These are phyloP conservation scores for Pseudonitzschia delicatissima DNA, from an alignment of 108 stramenopile species.

Conservation along the genomic window DNA sequence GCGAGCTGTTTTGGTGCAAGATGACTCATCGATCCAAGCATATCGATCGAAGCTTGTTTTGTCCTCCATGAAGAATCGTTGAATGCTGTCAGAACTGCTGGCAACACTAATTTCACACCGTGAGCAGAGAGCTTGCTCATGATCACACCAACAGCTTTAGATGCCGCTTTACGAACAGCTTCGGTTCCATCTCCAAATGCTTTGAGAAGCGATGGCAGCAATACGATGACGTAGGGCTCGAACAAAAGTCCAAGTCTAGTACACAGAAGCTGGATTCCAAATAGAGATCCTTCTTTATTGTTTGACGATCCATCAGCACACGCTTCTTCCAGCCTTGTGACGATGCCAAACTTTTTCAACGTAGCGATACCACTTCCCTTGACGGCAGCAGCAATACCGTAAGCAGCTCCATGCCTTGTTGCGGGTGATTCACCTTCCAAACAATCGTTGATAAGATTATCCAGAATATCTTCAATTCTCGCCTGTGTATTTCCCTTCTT, in stretches of 20 bases:
- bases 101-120: constrained; percentile 97
- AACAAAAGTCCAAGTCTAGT: constrained; percentile 91
- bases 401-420: constrained; percentile 88
- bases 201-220: constrained; percentile 93
- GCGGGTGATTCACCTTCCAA: constrained; percentile 63
- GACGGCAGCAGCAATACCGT: constrained; percentile 95
- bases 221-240: constrained; percentile 98
- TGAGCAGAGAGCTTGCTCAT: constrained; percentile 94
- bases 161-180: constrained; percentile 90
- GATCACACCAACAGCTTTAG: constrained; percentile 82
- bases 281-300: constrained; percentile 93
- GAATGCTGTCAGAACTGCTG: constrained; percentile 91
- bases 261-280: constrained; percentile 93
- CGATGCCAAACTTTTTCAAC: constrained; percentile 91
- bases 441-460: constrained; percentile 57
- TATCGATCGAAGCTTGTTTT: constrained; percentile 93
- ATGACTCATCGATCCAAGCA: constrained; percentile 97
- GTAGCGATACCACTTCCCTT: constrained; percentile 97
- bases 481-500: constrained; percentile 83
- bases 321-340: constrained; percentile 85
- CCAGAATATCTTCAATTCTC: constrained; percentile 64
- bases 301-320: constrained; percentile 55
- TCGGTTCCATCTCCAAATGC: constrained; percentile 92
- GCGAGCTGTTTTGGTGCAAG: constrained; percentile 98
- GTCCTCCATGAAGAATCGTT: constrained; percentile 96